phyloP scores from a whole-genome alignment of 1,139 yeast genomes.

The Hansenula lynferdii region DNA sequence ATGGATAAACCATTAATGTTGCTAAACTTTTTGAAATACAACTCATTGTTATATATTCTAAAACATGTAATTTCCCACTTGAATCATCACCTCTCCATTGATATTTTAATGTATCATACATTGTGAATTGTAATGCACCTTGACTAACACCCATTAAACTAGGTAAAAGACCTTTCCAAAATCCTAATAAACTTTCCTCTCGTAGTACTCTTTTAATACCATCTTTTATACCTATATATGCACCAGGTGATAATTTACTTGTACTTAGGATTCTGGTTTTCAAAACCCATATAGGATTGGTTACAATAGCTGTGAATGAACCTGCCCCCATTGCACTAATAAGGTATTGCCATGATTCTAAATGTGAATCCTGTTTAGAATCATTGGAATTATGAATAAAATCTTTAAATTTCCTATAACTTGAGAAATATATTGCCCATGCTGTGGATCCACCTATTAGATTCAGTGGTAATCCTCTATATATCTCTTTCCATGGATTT shows the following conservation, averaged over 20 bases:
- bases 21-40: slow-evolving; percentile 68
- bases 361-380: slow-evolving; percentile 15
- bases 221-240: slow-evolving; percentile 52
- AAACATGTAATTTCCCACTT: slow-evolving; percentile 35
- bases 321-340: slow-evolving; percentile 67
- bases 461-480: slow-evolving; percentile 81
- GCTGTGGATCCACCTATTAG: slow-evolving; percentile 78
- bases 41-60: slow-evolving; percentile 60
- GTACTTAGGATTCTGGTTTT: slow-evolving; percentile 75
- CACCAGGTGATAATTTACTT: slow-evolving; percentile 37
- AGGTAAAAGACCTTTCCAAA: slow-evolving; percentile 84
- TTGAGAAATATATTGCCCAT: slow-evolving; percentile 82
- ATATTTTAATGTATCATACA: slow-evolving; percentile 71
- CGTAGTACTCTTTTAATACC: slow-evolving; percentile 48
- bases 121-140: slow-evolving; percentile 81
- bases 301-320: slow-evolving; percentile 60
- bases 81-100: slow-evolving; percentile 19
- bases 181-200: slow-evolving; percentile 64
- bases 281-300: slow-evolving; percentile 92
- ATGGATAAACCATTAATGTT: slow-evolving; percentile 70
- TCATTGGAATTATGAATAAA: slow-evolving; percentile 16
- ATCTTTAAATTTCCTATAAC: slow-evolving; percentile 59
- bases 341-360: slow-evolving; percentile 35
- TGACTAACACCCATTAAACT: slow-evolving; percentile 81
- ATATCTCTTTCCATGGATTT: slow-evolving; percentile 33